A percentile compares a stretch with the other conserved stretches of the same genome.
Evolutionary conservation across 2,329 filamentous ascomycete species (phyloP).

Genomic region (Pezicula radicicola): DNA sequence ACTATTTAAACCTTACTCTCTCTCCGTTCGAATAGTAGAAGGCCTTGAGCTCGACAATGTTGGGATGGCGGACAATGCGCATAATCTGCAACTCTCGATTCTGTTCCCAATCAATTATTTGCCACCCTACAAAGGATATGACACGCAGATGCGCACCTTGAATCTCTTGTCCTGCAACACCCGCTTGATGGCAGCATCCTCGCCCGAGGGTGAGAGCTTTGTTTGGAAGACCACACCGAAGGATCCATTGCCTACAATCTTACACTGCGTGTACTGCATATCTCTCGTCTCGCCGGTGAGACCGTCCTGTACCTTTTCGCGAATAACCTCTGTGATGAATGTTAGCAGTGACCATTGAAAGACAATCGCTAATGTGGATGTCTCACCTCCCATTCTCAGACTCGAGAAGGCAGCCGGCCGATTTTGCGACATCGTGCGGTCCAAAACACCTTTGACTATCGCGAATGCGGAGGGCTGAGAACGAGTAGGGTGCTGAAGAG

Average conservation of each 20-base stretch:
- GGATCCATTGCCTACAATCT: slow-evolving; percentile 98
- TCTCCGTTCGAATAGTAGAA: slow-evolving; percentile 99
- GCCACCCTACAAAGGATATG: background rate
- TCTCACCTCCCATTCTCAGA: slow-evolving; percentile 94
- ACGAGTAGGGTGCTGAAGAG: slow-evolving; percentile 43
- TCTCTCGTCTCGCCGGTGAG: slow-evolving; percentile 95
- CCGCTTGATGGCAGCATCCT: slow-evolving; percentile 98
- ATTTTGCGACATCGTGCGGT: slow-evolving; percentile 75
- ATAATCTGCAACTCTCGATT: slow-evolving; percentile 99
- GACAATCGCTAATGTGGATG: slow-evolving; percentile 2
- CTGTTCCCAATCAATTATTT: slow-evolving; percentile 47
- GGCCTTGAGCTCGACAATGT: slow-evolving; percentile 97
- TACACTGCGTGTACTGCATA: slow-evolving; percentile 98
- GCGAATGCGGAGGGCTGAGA: slow-evolving; percentile 36
- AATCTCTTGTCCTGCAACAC: slow-evolving; percentile 99
- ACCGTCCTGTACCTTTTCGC: slow-evolving; percentile 98
- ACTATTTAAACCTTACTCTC: slow-evolving; percentile 61
- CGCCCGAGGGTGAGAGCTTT: slow-evolving; percentile 94
- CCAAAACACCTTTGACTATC: slow-evolving; percentile 32
- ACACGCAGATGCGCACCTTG: slow-evolving; percentile 65
- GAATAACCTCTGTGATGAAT: slow-evolving; percentile 76
- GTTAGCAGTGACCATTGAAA: slow-evolving; percentile 20
- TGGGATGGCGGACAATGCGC: slow-evolving; percentile 97
- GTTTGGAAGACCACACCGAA: slow-evolving; percentile 99
- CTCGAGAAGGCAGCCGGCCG: slow-evolving; percentile 84